phyloP scores from a whole-genome alignment of 192 early-diverging fungal species.

The Phlyctochytrium bullatum region DNA sequence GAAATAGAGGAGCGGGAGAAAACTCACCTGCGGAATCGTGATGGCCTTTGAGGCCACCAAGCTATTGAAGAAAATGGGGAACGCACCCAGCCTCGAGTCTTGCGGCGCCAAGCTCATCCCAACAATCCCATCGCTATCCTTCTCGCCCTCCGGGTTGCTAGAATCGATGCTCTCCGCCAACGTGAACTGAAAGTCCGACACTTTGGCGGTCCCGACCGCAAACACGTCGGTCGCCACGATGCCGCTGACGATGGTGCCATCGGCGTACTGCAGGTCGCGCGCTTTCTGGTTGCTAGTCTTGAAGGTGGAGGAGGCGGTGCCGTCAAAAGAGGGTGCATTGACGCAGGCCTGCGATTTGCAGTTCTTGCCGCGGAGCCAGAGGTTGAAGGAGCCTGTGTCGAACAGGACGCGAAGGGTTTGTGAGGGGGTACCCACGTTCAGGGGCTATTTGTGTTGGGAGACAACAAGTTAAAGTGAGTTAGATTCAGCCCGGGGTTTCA shows the following conservation, averaged over 20 bases:
- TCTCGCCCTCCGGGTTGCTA: slow-evolving; percentile 2
- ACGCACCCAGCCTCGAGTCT: not conserved
- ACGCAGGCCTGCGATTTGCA: slow-evolving; percentile 22
- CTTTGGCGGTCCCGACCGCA: slow-evolving; percentile 16
- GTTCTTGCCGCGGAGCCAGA: slow-evolving; percentile 39
- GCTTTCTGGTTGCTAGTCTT: slow-evolving; percentile 14
- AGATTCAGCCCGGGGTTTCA: too few relatives aligned
- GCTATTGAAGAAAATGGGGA: slow-evolving; percentile 20
- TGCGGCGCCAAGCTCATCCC: slow-evolving; percentile 29
- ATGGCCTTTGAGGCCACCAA: slow-evolving; percentile 17
- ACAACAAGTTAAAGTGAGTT: too few relatives aligned
- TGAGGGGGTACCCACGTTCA: slow-evolving; percentile 40
- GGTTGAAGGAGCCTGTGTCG: slow-evolving; percentile 41
- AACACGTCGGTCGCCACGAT: slow-evolving; percentile 28
- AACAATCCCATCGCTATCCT: slow-evolving; percentile 36
- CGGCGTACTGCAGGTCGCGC: slow-evolving; percentile 30
- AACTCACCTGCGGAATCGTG: slow-evolving; percentile 8
- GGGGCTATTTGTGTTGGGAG: too few relatives aligned
- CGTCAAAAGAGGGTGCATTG: slow-evolving; percentile 25
- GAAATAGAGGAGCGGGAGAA: not conserved
- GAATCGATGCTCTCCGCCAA: slow-evolving; percentile 17
- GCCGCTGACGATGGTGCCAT: slow-evolving; percentile 34
- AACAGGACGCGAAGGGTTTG: slow-evolving; percentile 36
- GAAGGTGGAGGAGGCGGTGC: slow-evolving; percentile 25
- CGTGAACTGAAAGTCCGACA: slow-evolving; percentile 29